These are phyloP conservation scores for Epichloe aotearoae DNA, from an alignment of 2,329 filamentous ascomycete genomes.

Conservation along the genomic window DNA sequence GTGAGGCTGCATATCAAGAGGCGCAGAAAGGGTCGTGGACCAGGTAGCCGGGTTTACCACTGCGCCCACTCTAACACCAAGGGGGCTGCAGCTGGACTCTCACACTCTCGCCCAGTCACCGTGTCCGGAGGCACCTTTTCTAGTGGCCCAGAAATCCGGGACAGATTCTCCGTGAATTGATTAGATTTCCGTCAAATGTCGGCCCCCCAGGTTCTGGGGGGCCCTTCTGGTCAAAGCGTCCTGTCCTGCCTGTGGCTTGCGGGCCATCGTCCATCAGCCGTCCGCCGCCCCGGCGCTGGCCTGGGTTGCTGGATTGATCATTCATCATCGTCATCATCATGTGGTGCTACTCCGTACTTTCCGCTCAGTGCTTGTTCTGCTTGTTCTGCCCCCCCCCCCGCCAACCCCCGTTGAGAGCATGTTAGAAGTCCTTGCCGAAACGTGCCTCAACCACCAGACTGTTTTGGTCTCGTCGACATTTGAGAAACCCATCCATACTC, in stretches of 20 bases:
- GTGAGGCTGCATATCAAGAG: background rate
- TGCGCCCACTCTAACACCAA: background rate
- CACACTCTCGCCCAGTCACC: background rate
- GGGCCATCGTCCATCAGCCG: background rate
- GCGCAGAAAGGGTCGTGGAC: background rate
- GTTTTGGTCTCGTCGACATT: too few relatives aligned
- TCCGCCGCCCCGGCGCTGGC: too few relatives aligned
- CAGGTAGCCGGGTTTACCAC: conserved; percentile 3
- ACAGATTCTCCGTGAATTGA: conserved; percentile 1
- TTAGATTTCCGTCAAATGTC: conserved; percentile 5
- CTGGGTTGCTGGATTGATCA: too few relatives aligned
- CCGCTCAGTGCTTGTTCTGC: too few relatives aligned
- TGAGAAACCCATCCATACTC: too few relatives aligned
- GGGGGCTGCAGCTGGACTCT: background rate
- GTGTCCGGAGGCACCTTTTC: background rate
- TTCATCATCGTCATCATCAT: too few relatives aligned
- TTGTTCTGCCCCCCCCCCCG: too few relatives aligned
- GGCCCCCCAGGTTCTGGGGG: background rate
- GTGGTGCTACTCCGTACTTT: too few relatives aligned
- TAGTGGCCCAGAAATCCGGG: conserved; percentile 3
- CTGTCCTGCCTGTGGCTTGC: background rate
- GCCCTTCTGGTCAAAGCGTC: background rate
- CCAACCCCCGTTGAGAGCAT: too few relatives aligned
- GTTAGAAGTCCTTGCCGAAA: too few relatives aligned
- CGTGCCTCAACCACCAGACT: too few relatives aligned